Conservation (phyloP, 148 eudicot genomes). For the Salicornia ramosissima region DNA sequence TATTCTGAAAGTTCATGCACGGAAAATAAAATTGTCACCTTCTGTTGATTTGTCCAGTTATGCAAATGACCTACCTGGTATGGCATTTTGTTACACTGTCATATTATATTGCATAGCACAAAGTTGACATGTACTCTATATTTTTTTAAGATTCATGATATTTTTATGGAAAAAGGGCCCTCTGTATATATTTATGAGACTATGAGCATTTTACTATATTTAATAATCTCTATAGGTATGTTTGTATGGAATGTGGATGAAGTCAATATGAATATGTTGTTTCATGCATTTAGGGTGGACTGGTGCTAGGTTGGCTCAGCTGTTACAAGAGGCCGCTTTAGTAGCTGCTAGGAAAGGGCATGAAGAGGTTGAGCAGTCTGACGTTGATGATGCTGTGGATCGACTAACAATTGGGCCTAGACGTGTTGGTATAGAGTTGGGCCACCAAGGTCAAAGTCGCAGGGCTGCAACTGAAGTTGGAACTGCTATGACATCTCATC, state of each 20-base stretch:
- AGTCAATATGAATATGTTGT: not conserved
- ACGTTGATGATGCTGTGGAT: slow-evolving; percentile 91
- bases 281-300: slow-evolving; percentile 65
- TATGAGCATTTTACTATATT: not conserved
- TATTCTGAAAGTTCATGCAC: slow-evolving; percentile 80
- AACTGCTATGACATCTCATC: slow-evolving; percentile 78
- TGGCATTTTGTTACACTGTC: not conserved
- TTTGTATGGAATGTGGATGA: not conserved
- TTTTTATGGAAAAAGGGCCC: not conserved
- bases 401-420: slow-evolving; percentile 85
- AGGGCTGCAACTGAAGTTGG: slow-evolving; percentile 87
- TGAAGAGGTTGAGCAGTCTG: slow-evolving; percentile 53
- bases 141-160: not conserved
- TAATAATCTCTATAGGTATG: slow-evolving; percentile 1
- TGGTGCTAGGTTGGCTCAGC: slow-evolving; percentile 89
- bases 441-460: slow-evolving; percentile 79
- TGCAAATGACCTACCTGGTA: slow-evolving; percentile 91
- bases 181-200: not conserved
- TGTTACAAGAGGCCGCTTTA: slow-evolving; percentile 93
- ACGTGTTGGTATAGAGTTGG: slow-evolving; percentile 66
- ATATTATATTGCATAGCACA: not conserved
- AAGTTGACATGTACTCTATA: not conserved
- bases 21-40: slow-evolving; percentile 66
- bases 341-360: slow-evolving; percentile 90
- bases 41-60: slow-evolving; percentile 75